Conservation (phyloP, 495 filamentous ascomycete genomes). For the Wilcoxina mikolae region DNA sequence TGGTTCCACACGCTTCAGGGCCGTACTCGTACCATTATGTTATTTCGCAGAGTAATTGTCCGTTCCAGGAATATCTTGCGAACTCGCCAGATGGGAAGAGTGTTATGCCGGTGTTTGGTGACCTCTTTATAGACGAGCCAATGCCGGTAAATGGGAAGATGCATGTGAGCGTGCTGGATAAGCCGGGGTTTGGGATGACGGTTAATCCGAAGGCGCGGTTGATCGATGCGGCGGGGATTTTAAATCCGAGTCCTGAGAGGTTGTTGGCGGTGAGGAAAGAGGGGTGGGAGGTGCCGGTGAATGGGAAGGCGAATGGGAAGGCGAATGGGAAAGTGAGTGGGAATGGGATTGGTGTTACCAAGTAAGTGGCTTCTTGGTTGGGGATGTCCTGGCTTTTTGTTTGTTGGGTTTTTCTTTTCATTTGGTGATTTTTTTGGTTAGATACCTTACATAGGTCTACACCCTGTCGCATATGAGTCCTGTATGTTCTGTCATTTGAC, state of each 20-base stretch:
- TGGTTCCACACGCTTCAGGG: slow-evolving; percentile 84
- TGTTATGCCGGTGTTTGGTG: slow-evolving; percentile 79
- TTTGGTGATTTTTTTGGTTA: slow-evolving; percentile 7
- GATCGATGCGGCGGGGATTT: slow-evolving; percentile 53
- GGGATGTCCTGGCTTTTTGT: neutral
- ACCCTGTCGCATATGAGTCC: too few relatives aligned
- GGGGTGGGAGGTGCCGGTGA: slow-evolving; percentile 14
- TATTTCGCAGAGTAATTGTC: slow-evolving; percentile 73
- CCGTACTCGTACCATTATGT: slow-evolving; percentile 94
- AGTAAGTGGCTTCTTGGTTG: slow-evolving; percentile 3
- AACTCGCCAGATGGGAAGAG: slow-evolving; percentile 81
- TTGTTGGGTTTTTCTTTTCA: slow-evolving; percentile 6
- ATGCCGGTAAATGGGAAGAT: slow-evolving; percentile 71
- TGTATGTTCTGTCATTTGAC: too few relatives aligned
- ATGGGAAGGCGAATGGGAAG: slow-evolving; percentile 9
- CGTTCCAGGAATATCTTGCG: slow-evolving; percentile 88
- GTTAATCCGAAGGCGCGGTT: slow-evolving; percentile 66
- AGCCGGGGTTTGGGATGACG: slow-evolving; percentile 79
- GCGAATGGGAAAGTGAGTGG: too few relatives aligned
- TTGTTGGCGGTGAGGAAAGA: slow-evolving; percentile 33
- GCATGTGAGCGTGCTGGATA: slow-evolving; percentile 62
- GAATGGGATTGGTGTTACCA: neutral
- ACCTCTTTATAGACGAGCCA: slow-evolving; percentile 79
- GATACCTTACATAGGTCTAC: neutral
- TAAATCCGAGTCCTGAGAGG: slow-evolving; percentile 56